Base-by-base conservation (phyloP, 805 yeast species). In the Candida silvicultrix region DNA sequence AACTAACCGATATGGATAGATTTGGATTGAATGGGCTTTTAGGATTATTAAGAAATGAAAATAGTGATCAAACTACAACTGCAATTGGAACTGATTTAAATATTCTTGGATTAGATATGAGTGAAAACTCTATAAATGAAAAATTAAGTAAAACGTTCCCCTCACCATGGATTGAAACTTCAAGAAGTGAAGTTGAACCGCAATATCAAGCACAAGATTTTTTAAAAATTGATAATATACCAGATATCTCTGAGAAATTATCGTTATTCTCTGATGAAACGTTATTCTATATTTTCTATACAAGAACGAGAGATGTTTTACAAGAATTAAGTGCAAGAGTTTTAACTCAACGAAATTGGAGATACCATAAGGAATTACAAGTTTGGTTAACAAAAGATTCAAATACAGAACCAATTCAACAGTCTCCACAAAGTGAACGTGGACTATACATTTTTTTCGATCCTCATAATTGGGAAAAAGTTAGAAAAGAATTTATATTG, bases 371-470 rank as follows among this genome's bases (percentile, higher is more conserved):
- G 67, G 96, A 89, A 50, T 76, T 94, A 46, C 95, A 90, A 68
- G 89, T 94, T 43, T 94, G 99, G 99, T 70, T 94, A 48, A 94
- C 99, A 12, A 94, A 94, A 65, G 97, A 89, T 58, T 86, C 95
- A 25, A 79, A 80, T 56, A 81, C 82, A 50, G 98, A 92, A 64
- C 97, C 97, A 1, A 78, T 87, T 15, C 80, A 72, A 53, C 87
- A 89, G 48, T 78, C 85, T 31, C 84, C 83, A 34, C 92, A 86
- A 47, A 88, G 90, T 45, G 99, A 94, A 67, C 78, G 92, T 50
- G 98, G 99, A 1, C 81, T 89, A 10, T 94, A 94, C 62, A 83
- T 90, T 21, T 92, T 94, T 64, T 94, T 94, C 63, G 98, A 94
- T 60, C 97, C 98, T 5, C 87, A 83, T 54, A 80, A 86, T 50